Base-by-base conservation (phyloP, 495 filamentous ascomycete species). In the Penicillium psychrofluorescens region DNA sequence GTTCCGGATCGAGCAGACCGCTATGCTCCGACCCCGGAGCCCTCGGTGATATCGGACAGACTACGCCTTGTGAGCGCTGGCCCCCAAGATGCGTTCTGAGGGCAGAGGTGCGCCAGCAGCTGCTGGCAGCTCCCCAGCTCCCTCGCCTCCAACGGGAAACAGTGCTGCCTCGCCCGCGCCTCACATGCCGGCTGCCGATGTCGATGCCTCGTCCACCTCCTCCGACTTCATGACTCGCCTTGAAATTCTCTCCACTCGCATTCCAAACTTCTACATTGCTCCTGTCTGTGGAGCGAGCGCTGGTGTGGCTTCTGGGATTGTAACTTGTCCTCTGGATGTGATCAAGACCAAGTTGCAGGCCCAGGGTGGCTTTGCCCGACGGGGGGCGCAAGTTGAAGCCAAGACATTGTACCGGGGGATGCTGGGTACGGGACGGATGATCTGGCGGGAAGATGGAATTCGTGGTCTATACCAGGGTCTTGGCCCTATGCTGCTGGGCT, bases 291-390 rank as follows among this genome's bases (percentile, higher is more conserved):
- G 92, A 36, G 94, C 88, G 8, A 73, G 83, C 32, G 91, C 90
- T 40, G 92, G 92, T 42, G 84, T 95, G 48, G 86, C 85, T 6
- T 95, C 90, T 5, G 92, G 92, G 7, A 78, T 97, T 34, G 88
- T 96, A 50, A 97, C 92, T 35, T 99, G 92, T 59, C 92, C 92
- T 13, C 79, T 99, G 42, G 92, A 99, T 74, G 92, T 99, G 40
- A 97, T 99, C 58, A 99, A 99, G 70, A 99, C 92, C 36, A 96
- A 95, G 62, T 66, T 99, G 40, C 92, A 99, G 63, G 94, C 91
- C 29, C 94, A 97, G 61, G 90, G 90, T 44, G 86, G 86, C 5
- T 83, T 90, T 75, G 63, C 63, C 30, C 57, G 66, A 31, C 65
- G 70, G 61, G 66, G 52, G 45, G 65, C 56, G 54, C 68, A 70